A percentile compares a stretch with the other conserved stretches of the same genome.
phyloP scores from a whole-genome alignment of 108 stramenopile genomes.

The Stephanodiscus minutulus region DNA sequence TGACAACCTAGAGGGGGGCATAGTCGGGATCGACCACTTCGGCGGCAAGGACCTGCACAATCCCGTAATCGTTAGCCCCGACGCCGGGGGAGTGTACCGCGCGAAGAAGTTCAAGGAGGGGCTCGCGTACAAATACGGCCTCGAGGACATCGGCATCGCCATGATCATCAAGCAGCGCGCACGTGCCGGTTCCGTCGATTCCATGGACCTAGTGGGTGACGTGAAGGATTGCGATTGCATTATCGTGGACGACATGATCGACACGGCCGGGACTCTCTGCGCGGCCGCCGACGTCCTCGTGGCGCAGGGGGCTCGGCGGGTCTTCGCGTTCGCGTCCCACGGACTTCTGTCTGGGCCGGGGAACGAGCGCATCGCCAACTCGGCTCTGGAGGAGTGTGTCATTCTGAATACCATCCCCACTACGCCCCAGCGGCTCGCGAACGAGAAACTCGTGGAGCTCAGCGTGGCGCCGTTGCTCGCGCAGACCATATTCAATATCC shows the following conservation, averaged over 20 bases:
- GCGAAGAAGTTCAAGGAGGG: slow-evolving; percentile 99
- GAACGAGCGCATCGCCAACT: slow-evolving; percentile 93
- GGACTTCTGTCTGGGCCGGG: slow-evolving; percentile 97
- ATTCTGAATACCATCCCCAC: slow-evolving; percentile 92
- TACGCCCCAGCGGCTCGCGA: slow-evolving; percentile 84
- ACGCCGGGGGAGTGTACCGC: slow-evolving; percentile 99
- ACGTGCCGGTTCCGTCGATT: slow-evolving; percentile 91
- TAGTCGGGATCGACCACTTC: slow-evolving; percentile 98
- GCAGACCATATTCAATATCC: slow-evolving; percentile 98
- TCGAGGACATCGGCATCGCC: slow-evolving; percentile 95
- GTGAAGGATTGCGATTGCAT: slow-evolving; percentile 98
- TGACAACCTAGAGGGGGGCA: slow-evolving; percentile 98
- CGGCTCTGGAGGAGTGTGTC: slow-evolving; percentile 93
- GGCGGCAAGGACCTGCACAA: slow-evolving; percentile 98
- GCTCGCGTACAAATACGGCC: slow-evolving; percentile 92
- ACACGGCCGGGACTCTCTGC: slow-evolving; percentile 99
- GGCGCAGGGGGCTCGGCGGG: slow-evolving; percentile 93
- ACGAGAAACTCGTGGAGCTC: slow-evolving; percentile 92
- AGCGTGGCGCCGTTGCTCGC: slow-evolving; percentile 97
- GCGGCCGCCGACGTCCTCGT: slow-evolving; percentile 97
- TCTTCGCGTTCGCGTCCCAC: slow-evolving; percentile 99
- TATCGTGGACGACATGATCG: slow-evolving; percentile 99
- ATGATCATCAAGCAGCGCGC: slow-evolving; percentile 99
- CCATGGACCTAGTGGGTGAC: slow-evolving; percentile 99
- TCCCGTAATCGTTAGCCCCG: slow-evolving; percentile 98